Percentiles rank a stretch among this genome's conserved stretches.
phyloP scores from a whole-genome alignment of 192 early-diverging fungal genomes.

The Globomyces pollinis-pini region DNA sequence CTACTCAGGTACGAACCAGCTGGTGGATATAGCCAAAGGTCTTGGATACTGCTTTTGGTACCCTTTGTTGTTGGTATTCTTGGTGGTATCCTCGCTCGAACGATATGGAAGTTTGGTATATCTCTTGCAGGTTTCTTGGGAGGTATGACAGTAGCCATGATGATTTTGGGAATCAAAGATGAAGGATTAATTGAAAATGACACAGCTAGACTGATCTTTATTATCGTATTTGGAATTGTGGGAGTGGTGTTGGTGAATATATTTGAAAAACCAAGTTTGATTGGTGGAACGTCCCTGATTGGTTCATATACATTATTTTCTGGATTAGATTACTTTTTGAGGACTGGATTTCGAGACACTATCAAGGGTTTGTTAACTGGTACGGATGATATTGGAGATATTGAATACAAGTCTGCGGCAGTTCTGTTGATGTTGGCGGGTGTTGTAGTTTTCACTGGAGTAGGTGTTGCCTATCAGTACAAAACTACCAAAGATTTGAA shows the following conservation, averaged over 20 bases:
- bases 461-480: too few species aligned
- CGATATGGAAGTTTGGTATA: constrained; percentile 21
- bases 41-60: constrained; percentile 17
- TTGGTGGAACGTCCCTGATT: constrained; percentile 22
- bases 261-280: constrained; percentile 20
- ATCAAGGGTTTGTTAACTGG: too few species aligned
- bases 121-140: constrained; percentile 17
- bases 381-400: too few species aligned
- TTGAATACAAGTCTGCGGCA: too few species aligned
- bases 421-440: too few species aligned
- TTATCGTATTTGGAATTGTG: not conserved
- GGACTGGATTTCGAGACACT: constrained; percentile 14
- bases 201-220: constrained; percentile 20
- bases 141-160: constrained; percentile 20
- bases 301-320: constrained; percentile 16
- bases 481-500: too few species aligned
- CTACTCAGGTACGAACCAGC: constrained; percentile 14
- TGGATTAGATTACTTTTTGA: constrained; percentile 28
- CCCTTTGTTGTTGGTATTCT: constrained; percentile 23
- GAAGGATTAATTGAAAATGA: constrained; percentile 13
- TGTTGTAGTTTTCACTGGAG: too few species aligned
- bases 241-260: constrained; percentile 5
- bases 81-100: constrained; percentile 20
- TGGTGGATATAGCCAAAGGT: constrained; percentile 13
- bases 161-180: constrained; percentile 15